Evolutionary conservation across 2,329 filamentous ascomycete species (phyloP), one percentile per base, ranked within the genome.

Genomic region (Iodosphaeria phyllophila): DNA sequence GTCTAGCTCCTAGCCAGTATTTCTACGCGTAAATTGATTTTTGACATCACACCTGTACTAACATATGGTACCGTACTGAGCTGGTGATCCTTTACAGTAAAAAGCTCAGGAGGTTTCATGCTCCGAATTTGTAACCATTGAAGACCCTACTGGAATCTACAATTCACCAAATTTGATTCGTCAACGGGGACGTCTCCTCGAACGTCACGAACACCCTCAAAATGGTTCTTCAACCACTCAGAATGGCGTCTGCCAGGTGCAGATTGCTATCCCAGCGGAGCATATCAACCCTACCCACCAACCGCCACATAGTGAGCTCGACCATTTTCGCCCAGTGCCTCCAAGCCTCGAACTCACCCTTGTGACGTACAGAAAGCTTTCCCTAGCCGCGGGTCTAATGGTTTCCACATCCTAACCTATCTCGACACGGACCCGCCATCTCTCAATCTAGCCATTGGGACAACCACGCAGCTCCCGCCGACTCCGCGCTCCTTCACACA

Each of bases 401-500:
- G 52, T 19, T 48, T 49, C 2, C 56, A 71, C 39, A 48, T 70
- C 16, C 57, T 77, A 16, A 64, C 64, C 20, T 64, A 67, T 33
- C 64, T 76, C 29, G 55, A 65, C 18, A 62, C 58, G 19, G 46
- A 54, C 9, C 67, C 69, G 2, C 69, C 70, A 0, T 60, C 51
- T 4, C 41, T 51, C 5, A 42, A 44, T 15, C 48, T 75, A 12
- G 57, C 68, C 9, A 63, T 77, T 30, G 72, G 72, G 24, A 64
- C 56, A 2, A 63, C 67, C 0, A 63, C 60, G 5, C 37, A 48
- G 10, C 32, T 73, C n/a, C 69, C 69, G 2, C 70, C 70, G 1
- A 72, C 65, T 0, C 66, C 72, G 4, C 47, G 52, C 19, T 60
- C 64, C 13, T 72, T 77, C 38, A 50, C 43, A 13, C 60, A 65